Evolutionary conservation across 345 rosid genomes (phyloP), one percentile per base, ranked within the genome.

Genomic region (Salix viminalis): DNA sequence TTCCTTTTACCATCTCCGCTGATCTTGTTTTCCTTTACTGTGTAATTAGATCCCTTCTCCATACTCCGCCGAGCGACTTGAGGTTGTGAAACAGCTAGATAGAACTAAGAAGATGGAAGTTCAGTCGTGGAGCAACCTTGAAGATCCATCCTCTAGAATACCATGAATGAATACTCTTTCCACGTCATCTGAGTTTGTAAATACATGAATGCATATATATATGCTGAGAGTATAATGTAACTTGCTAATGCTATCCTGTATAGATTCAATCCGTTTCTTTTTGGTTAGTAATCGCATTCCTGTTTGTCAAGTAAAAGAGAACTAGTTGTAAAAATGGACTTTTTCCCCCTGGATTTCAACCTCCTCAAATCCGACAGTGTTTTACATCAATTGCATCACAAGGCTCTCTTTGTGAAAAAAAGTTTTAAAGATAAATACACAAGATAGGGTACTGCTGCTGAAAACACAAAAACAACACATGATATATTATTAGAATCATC

Each of bases 1-100:
- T 19, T 30, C 58, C 48, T 75, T 54, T 14, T 14, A 62, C 32
- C 62, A 14, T 60, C 56, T 37, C 56, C 39, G 39, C 71, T 84
- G 39, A 84, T 79, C 46, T 42, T 67, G 11, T 32, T 64, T 75
- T 67, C 4, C 19, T 76, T 26, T 32, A 7, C 50, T 54, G 24
- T 62, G 39, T 44, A 12, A 69, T 74, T 70, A 91, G 95, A 89
- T 91, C 73, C 95, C 95, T 48, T 91, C 95, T 58, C 92, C 90
- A 13, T 91, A 82, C 80, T 83, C 89, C 32, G 19, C 77, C 1
- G 86, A 85, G 78, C 89, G 92, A 56, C 81, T 89, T 79, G 90
- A 83, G 72, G 82, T 82, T n/a, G 85, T 75, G 52, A 88, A 88
- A 80, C 95, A 91, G 72, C 76, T 89, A 6, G 71, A 83, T 41